Base-by-base conservation (phyloP, 768 basidiomycete genomes). In the Mycena metata region DNA sequence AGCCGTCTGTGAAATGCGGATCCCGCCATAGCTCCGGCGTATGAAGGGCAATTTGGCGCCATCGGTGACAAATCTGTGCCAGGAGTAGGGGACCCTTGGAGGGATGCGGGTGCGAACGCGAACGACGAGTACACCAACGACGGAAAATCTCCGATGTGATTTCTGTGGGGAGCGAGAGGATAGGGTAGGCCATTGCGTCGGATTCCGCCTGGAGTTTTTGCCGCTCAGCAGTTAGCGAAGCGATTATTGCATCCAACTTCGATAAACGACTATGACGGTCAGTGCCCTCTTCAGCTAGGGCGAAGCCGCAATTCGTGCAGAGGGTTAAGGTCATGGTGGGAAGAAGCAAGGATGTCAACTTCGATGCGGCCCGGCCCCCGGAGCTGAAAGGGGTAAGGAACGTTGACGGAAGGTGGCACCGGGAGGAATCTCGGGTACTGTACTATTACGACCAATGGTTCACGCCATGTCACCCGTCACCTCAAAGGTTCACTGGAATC, bases 1-100 rank as follows among this genome's bases (percentile, higher is more conserved):
- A 6, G 5, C 24, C 12, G 43, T 60, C 24, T 30, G 21, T 30
- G 50, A 66, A 66, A 15, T n/a, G 5, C 15, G 60, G 43, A 36
- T 50, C 52, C n/a, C 21, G 50, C 58, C 65, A 66, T 9, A 66
- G 16, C 11, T n/a, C 16, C 6, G 60, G 66, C 0, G 51, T 61
- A n/a, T 24, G 10, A 10, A 67, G 3, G 13, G 51, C 52, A 16
- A 67, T 67, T 11, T 67, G 19, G 8, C 66, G 66, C 66, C 66
- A 67, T 23, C 46, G 66, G 13, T 36, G 66, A 21, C 66, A 67
- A n/a, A 67, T 51, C 21, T 67, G 66, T 23, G 51, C n/a, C 3
- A 67, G 59, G 19, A 60, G 52, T 5, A 67, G 16, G 15, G 66
- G 66, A 9, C 51, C 58, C 1, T 55, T 19, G 2, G 46, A 36